Conservation (phyloP, 2,329 filamentous ascomycete species). For the Remersonia thermophila region DNA sequence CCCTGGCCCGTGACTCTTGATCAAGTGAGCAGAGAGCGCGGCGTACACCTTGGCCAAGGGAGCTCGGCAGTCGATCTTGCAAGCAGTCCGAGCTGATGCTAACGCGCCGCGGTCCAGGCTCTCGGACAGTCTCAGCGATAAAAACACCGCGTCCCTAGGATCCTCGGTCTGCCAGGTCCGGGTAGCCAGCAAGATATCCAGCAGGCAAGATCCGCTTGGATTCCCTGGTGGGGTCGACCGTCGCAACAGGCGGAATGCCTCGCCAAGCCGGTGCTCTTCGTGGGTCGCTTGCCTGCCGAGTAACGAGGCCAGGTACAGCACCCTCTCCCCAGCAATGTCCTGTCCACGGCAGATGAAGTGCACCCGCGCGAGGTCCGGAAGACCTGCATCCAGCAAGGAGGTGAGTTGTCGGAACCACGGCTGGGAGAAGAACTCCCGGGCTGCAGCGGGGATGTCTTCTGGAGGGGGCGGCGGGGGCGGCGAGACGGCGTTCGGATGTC, state of each 20-base stretch:
- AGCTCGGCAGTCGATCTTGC: background rate
- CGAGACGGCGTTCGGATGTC: background rate
- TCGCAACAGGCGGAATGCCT: background rate
- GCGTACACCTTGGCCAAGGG: conserved; percentile 3
- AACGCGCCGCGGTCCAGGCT: conserved; percentile 1
- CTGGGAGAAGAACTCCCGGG: conserved; percentile 2
- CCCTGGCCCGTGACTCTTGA: conserved; percentile 4
- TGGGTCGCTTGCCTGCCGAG: background rate
- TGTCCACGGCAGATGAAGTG: conserved; percentile 4
- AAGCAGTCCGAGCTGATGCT: too few species aligned
- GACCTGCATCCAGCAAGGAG: conserved; percentile 6
- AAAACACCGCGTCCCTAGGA: conserved; percentile 7
- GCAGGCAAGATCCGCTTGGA: background rate
- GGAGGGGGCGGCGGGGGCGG: background rate
- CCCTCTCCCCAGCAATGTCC: background rate
- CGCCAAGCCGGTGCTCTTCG: background rate
- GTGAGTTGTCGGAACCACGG: conserved; percentile 7
- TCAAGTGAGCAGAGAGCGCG: conserved; percentile 4
- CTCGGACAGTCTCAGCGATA: background rate
- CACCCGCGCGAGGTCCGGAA: conserved; percentile 3
- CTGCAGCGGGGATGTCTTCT: background rate
- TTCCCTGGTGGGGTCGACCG: background rate
- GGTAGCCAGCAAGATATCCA: conserved; percentile 4
- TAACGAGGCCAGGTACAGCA: conserved; percentile 4
- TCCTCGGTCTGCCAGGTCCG: conserved; percentile 3